Conservation (phyloP, 192 early-diverging fungal species). For the Oehlia diaphana region DNA sequence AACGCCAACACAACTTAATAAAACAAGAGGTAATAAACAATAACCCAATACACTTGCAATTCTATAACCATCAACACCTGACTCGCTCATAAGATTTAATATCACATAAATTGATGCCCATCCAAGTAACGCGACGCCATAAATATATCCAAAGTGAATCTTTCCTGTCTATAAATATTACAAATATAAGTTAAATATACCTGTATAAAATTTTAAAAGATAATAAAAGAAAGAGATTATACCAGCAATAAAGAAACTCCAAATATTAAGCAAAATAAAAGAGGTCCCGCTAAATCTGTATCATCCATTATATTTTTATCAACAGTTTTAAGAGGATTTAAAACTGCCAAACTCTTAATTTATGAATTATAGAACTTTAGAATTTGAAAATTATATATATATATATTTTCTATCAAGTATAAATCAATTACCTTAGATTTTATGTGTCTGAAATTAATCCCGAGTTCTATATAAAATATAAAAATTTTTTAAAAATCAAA, state of each 20-base stretch:
- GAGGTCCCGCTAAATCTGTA: conserved; percentile 92
- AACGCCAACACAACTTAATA: conserved; percentile 77
- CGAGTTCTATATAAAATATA: conserved; percentile 68
- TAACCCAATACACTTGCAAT: conserved; percentile 97
- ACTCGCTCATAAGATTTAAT: conserved; percentile 91
- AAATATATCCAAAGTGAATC: conserved; percentile 96
- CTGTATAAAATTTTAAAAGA: background rate
- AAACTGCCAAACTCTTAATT: conserved; percentile 70
- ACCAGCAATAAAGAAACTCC: conserved; percentile 87
- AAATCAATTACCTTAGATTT: conserved; percentile 63
- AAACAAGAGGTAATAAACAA: conserved; percentile 92
- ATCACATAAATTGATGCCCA: conserved; percentile 83
- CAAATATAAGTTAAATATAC: background rate
- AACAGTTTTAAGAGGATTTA: conserved; percentile 79
- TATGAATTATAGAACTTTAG: background rate
- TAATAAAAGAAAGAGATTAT: conserved; percentile 21
- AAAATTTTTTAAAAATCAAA: background rate
- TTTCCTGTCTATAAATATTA: conserved; percentile 71
- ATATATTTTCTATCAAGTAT: background rate
- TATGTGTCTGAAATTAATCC: conserved; percentile 93
- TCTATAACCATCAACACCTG: conserved; percentile 80
- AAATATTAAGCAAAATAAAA: conserved; percentile 88
- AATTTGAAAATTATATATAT: background rate
- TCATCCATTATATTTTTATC: conserved; percentile 91
- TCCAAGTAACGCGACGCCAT: conserved; percentile 90